Percentiles rank a stretch among this genome's conserved stretches.
Conservation (phyloP, 495 filamentous ascomycete genomes). For the Penicillium cataractarum region DNA sequence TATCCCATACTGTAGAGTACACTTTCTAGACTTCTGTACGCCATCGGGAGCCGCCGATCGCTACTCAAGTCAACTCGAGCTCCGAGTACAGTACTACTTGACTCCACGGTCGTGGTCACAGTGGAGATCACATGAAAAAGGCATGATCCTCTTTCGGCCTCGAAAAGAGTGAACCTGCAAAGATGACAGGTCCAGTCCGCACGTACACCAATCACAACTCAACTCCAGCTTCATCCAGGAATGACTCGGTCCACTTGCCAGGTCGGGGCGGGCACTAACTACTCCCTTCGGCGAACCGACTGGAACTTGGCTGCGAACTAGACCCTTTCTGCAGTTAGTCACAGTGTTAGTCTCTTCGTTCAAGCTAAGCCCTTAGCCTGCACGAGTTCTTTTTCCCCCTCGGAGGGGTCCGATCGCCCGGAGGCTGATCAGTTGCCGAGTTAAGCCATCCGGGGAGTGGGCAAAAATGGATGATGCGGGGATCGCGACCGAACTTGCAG, state of each 20-base stretch:
- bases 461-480: slow-evolving; percentile 20
- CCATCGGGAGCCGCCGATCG: slow-evolving; percentile 15
- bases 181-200: neutral
- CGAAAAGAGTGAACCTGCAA: neutral
- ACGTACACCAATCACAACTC: neutral
- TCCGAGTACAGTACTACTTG: slow-evolving; percentile 8
- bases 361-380: neutral
- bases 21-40: neutral
- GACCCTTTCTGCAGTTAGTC: neutral
- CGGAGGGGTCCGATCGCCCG: slow-evolving; percentile 15
- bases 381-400: neutral
- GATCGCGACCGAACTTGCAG: slow-evolving; percentile 6
- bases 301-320: neutral
- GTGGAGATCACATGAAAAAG: slow-evolving; percentile 4
- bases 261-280: slow-evolving; percentile 1
- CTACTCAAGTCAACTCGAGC: slow-evolving; percentile 18
- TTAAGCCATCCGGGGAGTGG: slow-evolving; percentile 5
- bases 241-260: neutral
- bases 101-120: neutral
- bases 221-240: neutral
- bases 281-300: slow-evolving; percentile 1
- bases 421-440: slow-evolving; percentile 13
- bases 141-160: neutral
- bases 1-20: neutral
- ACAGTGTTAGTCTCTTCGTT: neutral